Base-by-base conservation (phyloP, 1,284 basidiomycete species). In the Lentinus polychrous region DNA sequence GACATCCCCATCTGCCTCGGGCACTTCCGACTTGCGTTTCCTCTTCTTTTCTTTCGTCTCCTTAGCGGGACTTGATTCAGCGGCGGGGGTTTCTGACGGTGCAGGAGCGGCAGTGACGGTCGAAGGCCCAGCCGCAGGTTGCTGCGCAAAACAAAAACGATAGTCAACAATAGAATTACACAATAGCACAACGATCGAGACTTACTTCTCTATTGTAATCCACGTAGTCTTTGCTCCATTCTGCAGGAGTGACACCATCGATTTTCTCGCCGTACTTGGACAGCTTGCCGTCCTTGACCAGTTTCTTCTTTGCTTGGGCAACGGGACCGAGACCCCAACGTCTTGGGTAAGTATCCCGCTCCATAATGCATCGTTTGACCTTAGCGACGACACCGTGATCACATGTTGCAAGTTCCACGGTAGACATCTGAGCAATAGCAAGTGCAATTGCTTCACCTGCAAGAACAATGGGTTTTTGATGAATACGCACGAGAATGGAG, bases 331-430 rank as follows among this genome's bases (percentile, higher is more conserved):
- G 80, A 54, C 96, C 96, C 96, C 96, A 99, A 58, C 94, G 84
- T 52, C 96, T 83, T 35, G 96, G 96, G 70, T 99, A 99, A 15
- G 93, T 92, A 69, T 99, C 95, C 45, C 95, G 86, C 72, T 98
- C 92, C 96, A 99, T 99, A 66, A 99, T 99, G 69, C 95, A 98
- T 49, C 96, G 79, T 76, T 99, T 99, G 62, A 99, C 93, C 73
- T 98, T 98, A 40, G 96, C 96, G 35, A 99, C 96, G 49, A 99
- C 93, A 50, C 96, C 96, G 65, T 99, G 96, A 67, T 99, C 95
- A 67, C 94, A 98, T 8, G 94, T 96, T 15, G 94, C 91, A 47
- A 99, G 83, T 67, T 99, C 96, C 52, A 96, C 95, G 8, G 95
- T 98, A 11, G 94, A 92, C 96, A 99, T 99, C 65, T 94, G 91